Evolutionary conservation across 129 eudicot genomes (phyloP), one percentile per base, ranked within the genome.

Genomic region (Deinandra increscens): DNA sequence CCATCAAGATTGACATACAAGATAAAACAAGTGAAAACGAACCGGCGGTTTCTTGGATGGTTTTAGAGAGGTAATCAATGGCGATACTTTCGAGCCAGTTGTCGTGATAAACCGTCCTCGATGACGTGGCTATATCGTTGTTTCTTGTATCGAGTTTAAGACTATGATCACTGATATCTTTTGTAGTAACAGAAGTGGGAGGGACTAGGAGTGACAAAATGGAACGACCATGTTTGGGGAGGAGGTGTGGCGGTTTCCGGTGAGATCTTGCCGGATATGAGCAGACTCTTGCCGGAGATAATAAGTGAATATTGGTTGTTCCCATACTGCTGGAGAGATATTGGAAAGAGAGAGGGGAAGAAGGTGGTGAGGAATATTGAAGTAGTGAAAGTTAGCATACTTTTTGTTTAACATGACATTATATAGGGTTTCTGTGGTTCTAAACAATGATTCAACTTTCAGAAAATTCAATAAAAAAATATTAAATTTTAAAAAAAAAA

Each of bases 11-110:
- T 36, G 7, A 36, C 6, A 36, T 6, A 4, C 6, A 9, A 11
- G 10, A 3, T 43, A 45, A 3, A 45, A 53, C 19, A 15, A 53
- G 44, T n/a, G 33, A 45, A 64, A 53, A 63, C 75, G 12, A 78
- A 92, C 98, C 98, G 75, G 86, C 72, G 10, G 88, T 56, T 62
- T 83, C 80, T 82, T 83, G 92, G 38, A 93, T 60, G 29, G 82
- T 75, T 46, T 56, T 74, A 43, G 97, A 79, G 71, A 93, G 80
- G 68, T 87, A 81, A 56, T 83, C 72, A 60, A 93, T 89, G 73
- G 95, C 95, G 5, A 81, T 29, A 31, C 64, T 68, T 43, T 93
- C 95, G n/a, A 84, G 65, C 92, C 95, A 93, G 73, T 70, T 83
- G 60, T 93, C 99, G 1, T 61, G 78, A 58, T 87, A 84, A 13